phyloP scores from a whole-genome alignment of 306 rosid species.

The Hippophae gyantsensis region DNA sequence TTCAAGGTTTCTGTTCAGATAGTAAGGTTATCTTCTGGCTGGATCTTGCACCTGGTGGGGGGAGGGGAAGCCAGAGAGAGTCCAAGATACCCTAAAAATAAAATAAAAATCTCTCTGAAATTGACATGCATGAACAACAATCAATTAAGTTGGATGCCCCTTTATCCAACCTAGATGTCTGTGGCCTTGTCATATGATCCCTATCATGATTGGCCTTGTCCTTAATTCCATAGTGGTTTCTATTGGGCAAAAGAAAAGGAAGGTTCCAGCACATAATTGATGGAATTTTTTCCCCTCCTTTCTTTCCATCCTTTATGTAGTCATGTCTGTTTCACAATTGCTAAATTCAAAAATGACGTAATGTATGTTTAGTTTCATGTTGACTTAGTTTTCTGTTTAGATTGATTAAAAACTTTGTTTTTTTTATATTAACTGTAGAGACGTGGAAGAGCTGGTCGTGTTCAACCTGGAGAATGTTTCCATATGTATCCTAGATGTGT shows the following conservation, averaged over 20 bases:
- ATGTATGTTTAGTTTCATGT: constrained; percentile 3
- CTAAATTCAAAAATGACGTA: neutral
- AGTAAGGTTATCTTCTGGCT: no score
- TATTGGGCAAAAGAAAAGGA: no score
- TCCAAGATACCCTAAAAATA: no score
- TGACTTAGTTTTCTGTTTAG: constrained; percentile 7
- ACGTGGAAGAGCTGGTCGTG: constrained; percentile 99
- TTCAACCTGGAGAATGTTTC: constrained; percentile 90
- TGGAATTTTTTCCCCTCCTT: neutral
- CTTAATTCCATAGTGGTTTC: no score
- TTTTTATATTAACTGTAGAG: constrained; percentile 43
- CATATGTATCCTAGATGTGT: constrained; percentile 92
- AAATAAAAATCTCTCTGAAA: no score
- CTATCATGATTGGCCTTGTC: no score
- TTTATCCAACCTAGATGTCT: no score
- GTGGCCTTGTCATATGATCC: no score
- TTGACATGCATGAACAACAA: no score
- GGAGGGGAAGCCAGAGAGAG: neutral
- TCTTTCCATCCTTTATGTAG: neutral
- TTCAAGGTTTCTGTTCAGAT: no score
- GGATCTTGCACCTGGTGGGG: no score
- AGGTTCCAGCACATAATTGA: neutral
- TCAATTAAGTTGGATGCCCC: no score
- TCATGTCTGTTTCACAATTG: constrained; percentile 6
- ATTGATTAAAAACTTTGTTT: constrained; percentile 12